These are phyloP conservation scores for Lepidium didymum DNA, from an alignment of 345 rosid species.

Conservation along the genomic window DNA sequence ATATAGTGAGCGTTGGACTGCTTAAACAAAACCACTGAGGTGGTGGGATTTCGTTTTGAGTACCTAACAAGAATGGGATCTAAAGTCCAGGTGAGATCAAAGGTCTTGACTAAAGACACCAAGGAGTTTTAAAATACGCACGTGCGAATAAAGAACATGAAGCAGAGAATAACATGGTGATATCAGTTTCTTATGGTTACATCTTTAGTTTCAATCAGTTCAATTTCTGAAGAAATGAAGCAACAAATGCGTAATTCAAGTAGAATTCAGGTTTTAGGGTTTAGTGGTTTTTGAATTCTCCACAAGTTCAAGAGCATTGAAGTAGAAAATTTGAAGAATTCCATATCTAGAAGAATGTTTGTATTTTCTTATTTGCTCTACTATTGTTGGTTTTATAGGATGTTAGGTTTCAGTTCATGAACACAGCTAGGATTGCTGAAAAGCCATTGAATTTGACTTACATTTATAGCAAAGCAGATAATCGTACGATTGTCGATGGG, in stretches of 20 bases:
- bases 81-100: too few species aligned
- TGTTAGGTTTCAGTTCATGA: conserved; percentile 92
- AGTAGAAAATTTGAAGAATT: not conserved
- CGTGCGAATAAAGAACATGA: too few species aligned
- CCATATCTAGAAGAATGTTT: not conserved
- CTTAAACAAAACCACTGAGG: too few species aligned
- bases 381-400: conserved; percentile 38
- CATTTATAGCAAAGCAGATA: conserved; percentile 59
- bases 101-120: too few species aligned
- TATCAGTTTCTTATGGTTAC: too few species aligned
- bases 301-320: not conserved
- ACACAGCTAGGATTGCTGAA: conserved; percentile 53
- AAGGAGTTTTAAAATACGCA: too few species aligned
- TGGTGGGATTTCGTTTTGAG: too few species aligned
- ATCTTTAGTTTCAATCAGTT: not conserved
- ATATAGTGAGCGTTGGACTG: too few species aligned
- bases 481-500: conserved; percentile 69
- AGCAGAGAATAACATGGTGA: too few species aligned
- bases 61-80: too few species aligned
- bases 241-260: not conserved
- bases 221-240: not conserved
- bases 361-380: not conserved
- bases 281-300: not conserved
- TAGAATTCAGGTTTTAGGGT: not conserved
- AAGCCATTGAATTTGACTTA: conserved; percentile 81